A percentile compares a stretch with the other conserved stretches of the same genome.
Conservation (phyloP, 208 protist genomes). For the Leishmania major region DNA sequence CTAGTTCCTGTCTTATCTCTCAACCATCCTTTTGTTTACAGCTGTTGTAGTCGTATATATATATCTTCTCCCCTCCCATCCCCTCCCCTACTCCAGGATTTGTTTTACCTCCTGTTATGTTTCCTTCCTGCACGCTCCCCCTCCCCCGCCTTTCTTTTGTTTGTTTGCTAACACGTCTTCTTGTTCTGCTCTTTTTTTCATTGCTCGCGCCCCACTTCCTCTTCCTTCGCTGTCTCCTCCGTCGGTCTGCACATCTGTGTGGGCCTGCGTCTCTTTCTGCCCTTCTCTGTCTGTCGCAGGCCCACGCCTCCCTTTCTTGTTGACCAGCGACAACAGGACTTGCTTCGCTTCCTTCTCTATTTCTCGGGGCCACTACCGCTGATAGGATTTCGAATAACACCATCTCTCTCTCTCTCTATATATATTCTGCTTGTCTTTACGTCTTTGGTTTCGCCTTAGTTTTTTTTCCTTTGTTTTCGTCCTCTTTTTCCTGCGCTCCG, state of each 20-base stretch:
- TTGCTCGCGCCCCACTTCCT: too few relatives aligned
- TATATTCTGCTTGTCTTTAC: slow-evolving; percentile 1
- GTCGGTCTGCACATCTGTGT: neutral
- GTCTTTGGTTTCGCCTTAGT: neutral
- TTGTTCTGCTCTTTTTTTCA: too few relatives aligned
- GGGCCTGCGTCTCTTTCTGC: neutral
- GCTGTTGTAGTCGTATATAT: neutral
- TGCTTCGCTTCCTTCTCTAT: neutral
- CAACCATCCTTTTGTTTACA: neutral
- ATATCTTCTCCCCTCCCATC: neutral
- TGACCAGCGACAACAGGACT: neutral
- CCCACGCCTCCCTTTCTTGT: neutral
- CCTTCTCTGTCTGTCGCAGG: neutral
- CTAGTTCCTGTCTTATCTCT: neutral
- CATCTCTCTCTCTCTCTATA: neutral
- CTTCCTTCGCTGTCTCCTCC: neutral
- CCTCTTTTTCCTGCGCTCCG: neutral
- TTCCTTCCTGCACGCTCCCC: neutral
- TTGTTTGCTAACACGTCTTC: neutral
- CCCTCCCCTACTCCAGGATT: too few relatives aligned
- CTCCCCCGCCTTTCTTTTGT: neutral
- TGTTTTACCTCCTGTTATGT: neutral
- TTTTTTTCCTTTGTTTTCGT: neutral
- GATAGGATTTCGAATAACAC: neutral
- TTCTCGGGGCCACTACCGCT: neutral